Percentiles rank a stretch among this genome's conserved stretches.
Evolutionary conservation across 345 rosid genomes (phyloP).

Genomic region (Brassica carinata): DNA sequence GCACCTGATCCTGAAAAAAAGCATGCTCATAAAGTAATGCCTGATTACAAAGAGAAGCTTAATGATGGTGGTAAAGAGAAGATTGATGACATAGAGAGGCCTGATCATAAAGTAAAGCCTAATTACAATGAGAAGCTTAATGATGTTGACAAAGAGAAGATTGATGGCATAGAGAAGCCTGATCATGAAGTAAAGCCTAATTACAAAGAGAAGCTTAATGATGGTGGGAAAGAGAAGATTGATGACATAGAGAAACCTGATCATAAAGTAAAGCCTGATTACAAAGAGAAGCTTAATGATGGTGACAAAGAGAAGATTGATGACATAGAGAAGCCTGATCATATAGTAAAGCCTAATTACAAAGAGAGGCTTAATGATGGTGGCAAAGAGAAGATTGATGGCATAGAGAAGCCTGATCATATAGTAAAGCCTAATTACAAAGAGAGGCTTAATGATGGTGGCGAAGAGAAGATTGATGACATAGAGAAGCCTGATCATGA

Average conservation of each 20-base stretch:
- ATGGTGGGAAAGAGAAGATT: too few relatives aligned
- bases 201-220: background rate
- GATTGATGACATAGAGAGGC: background rate
- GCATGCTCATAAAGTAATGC: background rate
- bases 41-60: slow-evolving; percentile 1
- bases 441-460: background rate
- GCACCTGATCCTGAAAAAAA: background rate
- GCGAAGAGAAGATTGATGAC: background rate
- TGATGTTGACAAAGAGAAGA: background rate
- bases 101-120: background rate
- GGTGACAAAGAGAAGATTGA: background rate
- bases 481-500: background rate
- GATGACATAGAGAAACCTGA: background rate
- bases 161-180: background rate
- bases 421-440: background rate
- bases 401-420: background rate
- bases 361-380: background rate
- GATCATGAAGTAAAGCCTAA: background rate
- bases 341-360: background rate
- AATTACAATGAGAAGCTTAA: background rate
- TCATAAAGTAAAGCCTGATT: background rate
- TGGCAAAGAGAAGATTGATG: background rate
- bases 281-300: background rate
- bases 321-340: background rate
- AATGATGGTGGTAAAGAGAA: too few relatives aligned